These are phyloP conservation scores for Adansonia rubrostipa DNA, from an alignment of 441 rosid species.

Conservation along the genomic window DNA sequence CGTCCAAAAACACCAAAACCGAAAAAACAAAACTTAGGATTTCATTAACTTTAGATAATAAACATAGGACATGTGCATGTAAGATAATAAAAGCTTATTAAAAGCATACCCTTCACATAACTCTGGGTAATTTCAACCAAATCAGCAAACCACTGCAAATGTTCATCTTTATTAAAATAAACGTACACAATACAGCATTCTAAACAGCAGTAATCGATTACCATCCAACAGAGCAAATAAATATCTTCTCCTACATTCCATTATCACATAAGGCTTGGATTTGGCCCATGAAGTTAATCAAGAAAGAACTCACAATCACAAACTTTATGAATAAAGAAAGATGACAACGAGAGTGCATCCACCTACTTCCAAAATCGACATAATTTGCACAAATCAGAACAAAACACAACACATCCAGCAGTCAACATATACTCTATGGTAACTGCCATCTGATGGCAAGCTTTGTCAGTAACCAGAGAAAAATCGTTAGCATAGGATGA, in stretches of 20 bases:
- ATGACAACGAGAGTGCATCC: not conserved
- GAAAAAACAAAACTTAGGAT: not conserved
- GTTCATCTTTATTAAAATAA: not conserved
- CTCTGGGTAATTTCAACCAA: not conserved
- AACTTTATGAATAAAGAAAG: not conserved
- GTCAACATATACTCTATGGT: slow-evolving; percentile 5
- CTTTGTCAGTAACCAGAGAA: not conserved
- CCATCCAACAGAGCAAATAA: slow-evolving; percentile 21
- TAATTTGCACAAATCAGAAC: not conserved
- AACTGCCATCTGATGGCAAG: not conserved
- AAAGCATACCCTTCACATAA: slow-evolving; percentile 6
- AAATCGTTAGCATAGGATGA: not conserved
- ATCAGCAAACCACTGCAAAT: not conserved
- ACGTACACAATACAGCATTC: not conserved
- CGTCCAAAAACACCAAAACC: not conserved
- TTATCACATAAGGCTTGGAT: slow-evolving; percentile 21
- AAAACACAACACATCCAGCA: not conserved
- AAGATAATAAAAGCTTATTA: not conserved
- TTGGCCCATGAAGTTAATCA: not conserved
- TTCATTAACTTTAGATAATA: not conserved
- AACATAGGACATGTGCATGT: not conserved
- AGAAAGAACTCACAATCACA: not conserved
- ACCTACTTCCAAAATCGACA: not conserved
- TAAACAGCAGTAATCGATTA: not conserved
- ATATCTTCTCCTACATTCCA: not conserved